Percentiles rank a stretch among this genome's conserved stretches.
Conservation (phyloP, 345 rosid species). For the Boechera stricta region DNA sequence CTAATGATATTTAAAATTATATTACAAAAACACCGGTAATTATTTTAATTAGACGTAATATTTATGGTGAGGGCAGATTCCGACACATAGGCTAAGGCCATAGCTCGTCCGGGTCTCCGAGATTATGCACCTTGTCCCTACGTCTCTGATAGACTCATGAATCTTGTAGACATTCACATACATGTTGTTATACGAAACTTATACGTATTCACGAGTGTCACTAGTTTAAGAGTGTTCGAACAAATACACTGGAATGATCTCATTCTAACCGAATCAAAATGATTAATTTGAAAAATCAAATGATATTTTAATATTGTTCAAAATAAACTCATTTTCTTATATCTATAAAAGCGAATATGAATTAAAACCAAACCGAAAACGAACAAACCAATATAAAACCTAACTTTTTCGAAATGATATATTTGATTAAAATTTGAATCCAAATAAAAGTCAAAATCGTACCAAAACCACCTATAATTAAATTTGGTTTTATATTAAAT, state of each 20-base stretch:
- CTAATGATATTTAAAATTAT: not conserved
- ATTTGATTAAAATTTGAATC: not conserved
- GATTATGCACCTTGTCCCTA: constrained; percentile 39
- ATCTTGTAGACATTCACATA: not conserved
- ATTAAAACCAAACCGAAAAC: not conserved
- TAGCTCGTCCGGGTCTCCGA: constrained; percentile 35
- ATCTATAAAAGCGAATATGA: too few relatives aligned
- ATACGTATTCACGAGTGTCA: not conserved
- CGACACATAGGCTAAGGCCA: constrained; percentile 19
- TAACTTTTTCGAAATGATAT: not conserved
- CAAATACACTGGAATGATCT: not conserved
- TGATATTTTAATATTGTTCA: too few relatives aligned
- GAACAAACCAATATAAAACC: not conserved
- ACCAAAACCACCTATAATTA: not conserved
- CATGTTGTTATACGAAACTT: not conserved
- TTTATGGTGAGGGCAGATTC: not conserved
- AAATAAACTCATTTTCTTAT: too few relatives aligned
- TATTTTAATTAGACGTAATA: not conserved
- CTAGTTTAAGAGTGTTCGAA: not conserved
- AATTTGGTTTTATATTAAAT: too few relatives aligned
- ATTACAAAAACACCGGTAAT: not conserved
- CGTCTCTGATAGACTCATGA: constrained; percentile 1
- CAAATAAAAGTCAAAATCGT: not conserved
- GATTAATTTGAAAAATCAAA: too few relatives aligned
- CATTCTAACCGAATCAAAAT: too few relatives aligned